Evolutionary conservation across 2,329 filamentous ascomycete genomes (phyloP).

Genomic region (Cercospora canescens): DNA sequence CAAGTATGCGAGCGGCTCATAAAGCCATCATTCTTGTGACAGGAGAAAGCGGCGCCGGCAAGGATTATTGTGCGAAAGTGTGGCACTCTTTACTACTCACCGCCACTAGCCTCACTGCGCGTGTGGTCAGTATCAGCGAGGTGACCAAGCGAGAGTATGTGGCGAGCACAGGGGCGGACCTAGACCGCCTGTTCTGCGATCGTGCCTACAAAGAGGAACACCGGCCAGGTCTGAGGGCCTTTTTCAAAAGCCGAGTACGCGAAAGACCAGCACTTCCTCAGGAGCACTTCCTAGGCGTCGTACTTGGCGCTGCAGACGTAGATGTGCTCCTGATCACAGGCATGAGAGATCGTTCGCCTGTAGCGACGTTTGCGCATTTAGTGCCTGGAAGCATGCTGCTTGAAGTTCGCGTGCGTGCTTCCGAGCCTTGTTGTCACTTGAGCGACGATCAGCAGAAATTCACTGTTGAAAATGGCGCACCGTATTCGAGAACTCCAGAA

Average conservation of each 20-base stretch:
- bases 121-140: conserved; percentile 58
- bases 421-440: too few species aligned
- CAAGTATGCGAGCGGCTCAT: conserved; percentile 36
- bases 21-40: conserved; percentile 60
- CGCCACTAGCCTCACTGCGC: conserved; percentile 36
- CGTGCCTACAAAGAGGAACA: conserved; percentile 65
- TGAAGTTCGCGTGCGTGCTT: too few species aligned
- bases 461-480: too few species aligned
- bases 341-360: conserved; percentile 62
- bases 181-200: conserved; percentile 51
- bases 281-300: conserved; percentile 53
- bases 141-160: conserved; percentile 60
- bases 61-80: conserved; percentile 59
- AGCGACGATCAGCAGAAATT: conserved; percentile 43
- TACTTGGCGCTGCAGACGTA: conserved; percentile 43
- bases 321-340: conserved; percentile 64
- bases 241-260: conserved; percentile 38
- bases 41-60: conserved; percentile 57
- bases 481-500: too few species aligned
- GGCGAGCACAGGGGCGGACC: conserved; percentile 48
- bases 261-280: conserved; percentile 48
- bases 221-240: conserved; percentile 52
- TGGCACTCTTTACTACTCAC: conserved; percentile 46
- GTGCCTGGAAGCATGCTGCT: conserved; percentile 55
- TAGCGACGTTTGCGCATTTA: conserved; percentile 55